A percentile compares a stretch with the other conserved stretches of the same genome.
Conservation (phyloP, 768 basidiomycete genomes). For the Lactarius trivialis region DNA sequence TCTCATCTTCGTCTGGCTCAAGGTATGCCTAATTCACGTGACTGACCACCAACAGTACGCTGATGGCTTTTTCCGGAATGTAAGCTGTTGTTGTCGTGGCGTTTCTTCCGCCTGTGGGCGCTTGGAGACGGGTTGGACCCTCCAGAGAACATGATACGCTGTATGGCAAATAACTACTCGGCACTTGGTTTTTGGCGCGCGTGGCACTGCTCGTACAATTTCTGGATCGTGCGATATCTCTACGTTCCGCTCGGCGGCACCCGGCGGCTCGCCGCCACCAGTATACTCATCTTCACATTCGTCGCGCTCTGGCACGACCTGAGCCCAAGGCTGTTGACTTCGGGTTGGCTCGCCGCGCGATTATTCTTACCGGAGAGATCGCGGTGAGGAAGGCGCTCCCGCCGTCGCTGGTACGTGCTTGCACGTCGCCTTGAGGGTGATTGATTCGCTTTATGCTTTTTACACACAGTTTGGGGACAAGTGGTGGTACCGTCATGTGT, state of each 20-base stretch:
- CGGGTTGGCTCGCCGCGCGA: constrained; percentile 93
- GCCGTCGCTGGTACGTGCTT: constrained; percentile 47
- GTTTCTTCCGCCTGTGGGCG: constrained; percentile 95
- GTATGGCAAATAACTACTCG: constrained; percentile 97
- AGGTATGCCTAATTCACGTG: constrained; percentile 43
- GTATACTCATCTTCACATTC: constrained; percentile 83
- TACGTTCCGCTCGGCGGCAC: constrained; percentile 89
- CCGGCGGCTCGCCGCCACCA: constrained; percentile 51
- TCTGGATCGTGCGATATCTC: constrained; percentile 90
- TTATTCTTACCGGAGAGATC: constrained; percentile 85
- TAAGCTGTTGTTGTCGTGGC: constrained; percentile 92
- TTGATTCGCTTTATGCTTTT: background rate
- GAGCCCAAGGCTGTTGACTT: constrained; percentile 77
- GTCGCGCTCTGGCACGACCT: constrained; percentile 98
- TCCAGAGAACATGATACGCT: constrained; percentile 99
- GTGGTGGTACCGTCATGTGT: constrained; percentile 82
- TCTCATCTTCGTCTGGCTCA: constrained; percentile 91
- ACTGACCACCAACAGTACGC: background rate
- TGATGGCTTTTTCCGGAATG: background rate
- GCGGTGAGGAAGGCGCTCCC: constrained; percentile 55
- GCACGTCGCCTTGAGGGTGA: no score
- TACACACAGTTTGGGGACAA: constrained; percentile 54
- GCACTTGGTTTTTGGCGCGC: constrained; percentile 88
- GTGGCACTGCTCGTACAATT: constrained; percentile 95
- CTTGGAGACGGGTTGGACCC: constrained; percentile 82